Evolutionary conservation across 2,329 filamentous ascomycete genomes (phyloP).

Genomic region (Bipolaris zeicola): DNA sequence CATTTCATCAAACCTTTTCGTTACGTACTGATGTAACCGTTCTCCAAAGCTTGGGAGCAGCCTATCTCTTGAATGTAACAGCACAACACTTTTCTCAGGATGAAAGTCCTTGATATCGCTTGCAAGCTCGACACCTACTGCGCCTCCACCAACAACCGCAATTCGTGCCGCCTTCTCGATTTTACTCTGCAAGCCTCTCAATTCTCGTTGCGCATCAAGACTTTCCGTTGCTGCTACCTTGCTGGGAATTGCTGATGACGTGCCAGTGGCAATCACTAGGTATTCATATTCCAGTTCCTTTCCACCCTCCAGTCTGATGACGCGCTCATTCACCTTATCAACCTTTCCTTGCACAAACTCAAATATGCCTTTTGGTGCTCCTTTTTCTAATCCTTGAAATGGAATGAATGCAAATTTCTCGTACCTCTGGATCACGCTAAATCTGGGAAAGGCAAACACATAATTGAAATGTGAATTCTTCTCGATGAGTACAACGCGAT

Average conservation of each 20-base stretch:
- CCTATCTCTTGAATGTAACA: constrained; percentile 62
- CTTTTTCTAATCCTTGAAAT: constrained; percentile 49
- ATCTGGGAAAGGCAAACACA: constrained; percentile 65
- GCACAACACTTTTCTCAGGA: constrained; percentile 61
- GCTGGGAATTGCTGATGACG: constrained; percentile 55
- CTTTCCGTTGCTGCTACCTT: constrained; percentile 55
- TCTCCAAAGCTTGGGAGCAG: constrained; percentile 60
- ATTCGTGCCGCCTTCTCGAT: constrained; percentile 56
- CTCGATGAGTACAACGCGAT: constrained; percentile 63
- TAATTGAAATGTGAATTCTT: constrained; percentile 67
- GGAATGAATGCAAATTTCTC: constrained; percentile 67
- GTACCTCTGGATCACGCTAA: constrained; percentile 56
- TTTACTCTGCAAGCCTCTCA: constrained; percentile 56
- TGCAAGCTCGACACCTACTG: constrained; percentile 66
- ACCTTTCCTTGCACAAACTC: background rate
- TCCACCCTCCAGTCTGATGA: constrained; percentile 52
- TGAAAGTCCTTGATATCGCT: constrained; percentile 63
- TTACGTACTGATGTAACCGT: constrained; percentile 47
- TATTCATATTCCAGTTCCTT: constrained; percentile 60
- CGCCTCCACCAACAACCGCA: constrained; percentile 59
- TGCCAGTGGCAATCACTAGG: constrained; percentile 64
- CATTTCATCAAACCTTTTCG: constrained; percentile 53
- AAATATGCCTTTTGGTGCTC: background rate
- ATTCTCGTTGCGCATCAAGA: constrained; percentile 49
- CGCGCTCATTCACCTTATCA: constrained; percentile 43